Evolutionary conservation across 768 basidiomycete genomes (phyloP).

Genomic region (Rhodotorula graminis): DNA sequence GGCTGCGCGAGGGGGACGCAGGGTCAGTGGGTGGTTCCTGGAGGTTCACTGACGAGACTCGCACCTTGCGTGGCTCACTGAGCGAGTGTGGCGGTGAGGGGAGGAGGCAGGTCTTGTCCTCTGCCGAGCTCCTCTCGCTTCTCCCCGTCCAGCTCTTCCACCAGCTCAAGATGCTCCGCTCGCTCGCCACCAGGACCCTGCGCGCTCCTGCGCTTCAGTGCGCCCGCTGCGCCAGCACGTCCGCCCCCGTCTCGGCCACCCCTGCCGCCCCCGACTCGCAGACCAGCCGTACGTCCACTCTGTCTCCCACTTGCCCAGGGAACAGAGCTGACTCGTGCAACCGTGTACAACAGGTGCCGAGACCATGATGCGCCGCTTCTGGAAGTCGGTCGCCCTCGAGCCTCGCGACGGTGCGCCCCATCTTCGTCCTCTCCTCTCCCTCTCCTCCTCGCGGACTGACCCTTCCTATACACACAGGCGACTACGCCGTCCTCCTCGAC

Average conservation of each 20-base stretch:
- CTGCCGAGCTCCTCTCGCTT: neutral
- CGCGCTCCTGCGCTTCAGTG: neutral
- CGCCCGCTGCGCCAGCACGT: conserved; percentile 13
- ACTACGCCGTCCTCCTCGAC: conserved; percentile 37
- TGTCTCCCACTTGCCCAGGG: neutral
- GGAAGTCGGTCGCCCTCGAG: conserved; percentile 83
- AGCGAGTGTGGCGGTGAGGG: neutral
- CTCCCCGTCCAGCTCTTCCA: neutral
- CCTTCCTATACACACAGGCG: neutral
- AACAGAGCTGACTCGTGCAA: neutral
- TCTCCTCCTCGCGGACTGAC: neutral
- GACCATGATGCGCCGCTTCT: conserved; percentile 79
- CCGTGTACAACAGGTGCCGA: conserved; percentile 62
- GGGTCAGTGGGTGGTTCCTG: no score
- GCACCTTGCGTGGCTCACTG: neutral
- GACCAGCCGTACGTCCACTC: conserved; percentile 4
- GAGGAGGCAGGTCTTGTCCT: neutral
- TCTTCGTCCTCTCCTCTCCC: neutral
- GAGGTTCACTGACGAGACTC: neutral
- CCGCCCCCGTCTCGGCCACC: neutral
- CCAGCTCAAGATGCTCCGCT: conserved; percentile 11
- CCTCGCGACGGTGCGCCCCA: conserved; percentile 48
- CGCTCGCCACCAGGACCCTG: neutral
- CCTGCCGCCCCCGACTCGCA: conserved; percentile 14
- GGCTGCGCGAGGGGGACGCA: no score